Evolutionary conservation across 2,329 filamentous ascomycete species (phyloP).

Genomic region (Passalora sequoiae): DNA sequence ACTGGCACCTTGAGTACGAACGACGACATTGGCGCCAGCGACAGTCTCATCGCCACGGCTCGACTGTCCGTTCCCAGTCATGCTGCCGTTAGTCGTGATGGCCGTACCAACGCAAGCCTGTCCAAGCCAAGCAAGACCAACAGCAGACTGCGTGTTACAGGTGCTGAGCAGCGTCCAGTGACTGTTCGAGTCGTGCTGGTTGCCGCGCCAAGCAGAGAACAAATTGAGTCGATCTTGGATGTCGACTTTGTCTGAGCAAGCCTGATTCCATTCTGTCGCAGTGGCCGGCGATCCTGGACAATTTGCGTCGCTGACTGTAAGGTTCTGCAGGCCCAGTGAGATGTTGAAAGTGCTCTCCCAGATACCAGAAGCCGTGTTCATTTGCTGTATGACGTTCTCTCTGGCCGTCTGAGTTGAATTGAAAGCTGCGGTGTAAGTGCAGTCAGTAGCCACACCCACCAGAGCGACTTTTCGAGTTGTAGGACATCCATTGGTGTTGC

Average conservation of each 20-base stretch:
- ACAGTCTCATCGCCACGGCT: slow-evolving; percentile 62
- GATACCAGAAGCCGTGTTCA: slow-evolving; percentile 80
- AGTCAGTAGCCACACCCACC: slow-evolving; percentile 88
- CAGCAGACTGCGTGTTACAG: slow-evolving; percentile 75
- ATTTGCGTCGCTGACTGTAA: slow-evolving; percentile 68
- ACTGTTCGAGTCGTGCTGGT: slow-evolving; percentile 71
- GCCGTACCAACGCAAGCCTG: slow-evolving; percentile 67
- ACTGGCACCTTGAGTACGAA: slow-evolving; percentile 60
- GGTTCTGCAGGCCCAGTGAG: slow-evolving; percentile 79
- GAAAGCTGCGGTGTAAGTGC: slow-evolving; percentile 74
- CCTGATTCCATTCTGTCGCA: slow-evolving; percentile 77
- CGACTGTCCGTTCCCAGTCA: slow-evolving; percentile 33
- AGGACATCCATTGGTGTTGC: slow-evolving; percentile 77
- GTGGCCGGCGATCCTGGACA: slow-evolving; percentile 67
- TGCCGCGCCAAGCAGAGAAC: slow-evolving; percentile 84
- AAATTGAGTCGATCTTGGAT: slow-evolving; percentile 77
- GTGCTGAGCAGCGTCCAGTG: slow-evolving; percentile 88
- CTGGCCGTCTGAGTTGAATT: slow-evolving; percentile 59
- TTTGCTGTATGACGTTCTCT: slow-evolving; percentile 71
- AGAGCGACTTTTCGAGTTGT: slow-evolving; percentile 85
- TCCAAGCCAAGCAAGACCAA: slow-evolving; percentile 89
- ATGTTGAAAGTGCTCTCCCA: slow-evolving; percentile 95
- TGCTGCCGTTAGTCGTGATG: slow-evolving; percentile 40
- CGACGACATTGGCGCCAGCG: slow-evolving; percentile 82
- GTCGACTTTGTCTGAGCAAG: slow-evolving; percentile 56